Evolutionary conservation across 169 alveolate genomes (phyloP).

Genomic region (Plasmodium adleri): DNA sequence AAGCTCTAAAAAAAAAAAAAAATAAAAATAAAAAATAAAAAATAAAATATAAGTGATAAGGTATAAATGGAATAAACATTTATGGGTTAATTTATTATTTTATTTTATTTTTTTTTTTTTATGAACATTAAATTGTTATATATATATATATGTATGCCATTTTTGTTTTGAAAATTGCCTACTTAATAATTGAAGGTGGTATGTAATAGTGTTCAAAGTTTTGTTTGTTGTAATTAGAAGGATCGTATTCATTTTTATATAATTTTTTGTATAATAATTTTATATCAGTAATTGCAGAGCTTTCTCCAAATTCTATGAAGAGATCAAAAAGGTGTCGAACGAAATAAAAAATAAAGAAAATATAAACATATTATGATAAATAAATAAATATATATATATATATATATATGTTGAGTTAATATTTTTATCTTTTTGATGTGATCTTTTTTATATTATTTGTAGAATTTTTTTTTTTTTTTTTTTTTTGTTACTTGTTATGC

Average conservation of each 20-base stretch:
- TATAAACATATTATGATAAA: not conserved
- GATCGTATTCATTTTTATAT: not conserved
- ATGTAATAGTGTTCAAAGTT: slow-evolving; percentile 49
- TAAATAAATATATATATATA: too few relatives aligned
- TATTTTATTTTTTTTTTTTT: too few relatives aligned
- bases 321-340: not conserved
- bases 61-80: not conserved
- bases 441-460: too few relatives aligned
- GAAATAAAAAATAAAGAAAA: not conserved
- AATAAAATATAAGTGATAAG: too few relatives aligned
- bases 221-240: not conserved
- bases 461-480: too few relatives aligned
- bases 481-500: slow-evolving; percentile 35
- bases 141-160: not conserved
- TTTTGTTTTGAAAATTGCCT: not conserved
- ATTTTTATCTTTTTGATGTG: too few relatives aligned
- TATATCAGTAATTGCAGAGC: slow-evolving; percentile 28
- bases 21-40: not conserved
- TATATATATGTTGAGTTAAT: too few relatives aligned
- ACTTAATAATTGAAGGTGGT: slow-evolving; percentile 58
- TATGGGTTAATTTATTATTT: too few relatives aligned
- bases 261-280: slow-evolving; percentile 22
- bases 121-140: too few relatives aligned
- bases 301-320: slow-evolving; percentile 26
- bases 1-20: slow-evolving; percentile 23